Evolutionary conservation across 2,329 filamentous ascomycete genomes (phyloP).

Genomic region (Fusarium tanahbumbuense): DNA sequence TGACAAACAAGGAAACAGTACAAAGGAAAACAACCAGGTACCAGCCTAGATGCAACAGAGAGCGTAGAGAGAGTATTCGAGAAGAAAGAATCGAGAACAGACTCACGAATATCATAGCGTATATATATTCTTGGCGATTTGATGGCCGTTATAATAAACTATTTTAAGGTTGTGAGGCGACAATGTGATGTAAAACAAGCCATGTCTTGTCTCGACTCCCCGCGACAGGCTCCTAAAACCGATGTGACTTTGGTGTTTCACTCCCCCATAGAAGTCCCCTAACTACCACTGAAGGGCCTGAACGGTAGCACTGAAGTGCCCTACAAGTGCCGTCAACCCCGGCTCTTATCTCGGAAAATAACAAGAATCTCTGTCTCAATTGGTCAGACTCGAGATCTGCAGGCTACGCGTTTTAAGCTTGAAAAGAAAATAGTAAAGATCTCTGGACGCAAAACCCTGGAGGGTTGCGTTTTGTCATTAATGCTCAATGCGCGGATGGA

Average conservation of each 20-base stretch:
- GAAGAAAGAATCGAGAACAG: not conserved
- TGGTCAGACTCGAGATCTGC: not conserved
- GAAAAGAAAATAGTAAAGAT: conserved; percentile 2
- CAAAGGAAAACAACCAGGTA: conserved; percentile 24
- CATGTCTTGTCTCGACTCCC: conserved; percentile 10
- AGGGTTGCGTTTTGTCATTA: conserved; percentile 10
- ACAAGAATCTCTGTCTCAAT: not conserved
- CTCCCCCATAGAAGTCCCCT: not conserved
- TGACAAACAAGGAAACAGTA: conserved; percentile 21
- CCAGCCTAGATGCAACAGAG: conserved; percentile 29
- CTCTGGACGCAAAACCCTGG: not conserved
- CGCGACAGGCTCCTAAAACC: conserved; percentile 11
- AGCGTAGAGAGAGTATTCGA: conserved; percentile 13
- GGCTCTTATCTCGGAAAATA: conserved; percentile 6
- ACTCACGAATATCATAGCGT: not conserved
- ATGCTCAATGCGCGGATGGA: conserved; percentile 10
- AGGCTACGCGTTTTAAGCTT: conserved; percentile 1
- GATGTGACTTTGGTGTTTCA: conserved; percentile 14
- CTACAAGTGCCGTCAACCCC: not conserved
- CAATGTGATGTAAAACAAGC: conserved; percentile 9
- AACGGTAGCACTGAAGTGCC: not conserved
- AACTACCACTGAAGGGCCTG: not conserved
- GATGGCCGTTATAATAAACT: conserved; percentile 28
- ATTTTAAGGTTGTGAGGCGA: conserved; percentile 25
- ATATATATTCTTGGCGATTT: not conserved